Evolutionary conservation across 257 asterid species (phyloP).

Genomic region (Datura wrightii): DNA sequence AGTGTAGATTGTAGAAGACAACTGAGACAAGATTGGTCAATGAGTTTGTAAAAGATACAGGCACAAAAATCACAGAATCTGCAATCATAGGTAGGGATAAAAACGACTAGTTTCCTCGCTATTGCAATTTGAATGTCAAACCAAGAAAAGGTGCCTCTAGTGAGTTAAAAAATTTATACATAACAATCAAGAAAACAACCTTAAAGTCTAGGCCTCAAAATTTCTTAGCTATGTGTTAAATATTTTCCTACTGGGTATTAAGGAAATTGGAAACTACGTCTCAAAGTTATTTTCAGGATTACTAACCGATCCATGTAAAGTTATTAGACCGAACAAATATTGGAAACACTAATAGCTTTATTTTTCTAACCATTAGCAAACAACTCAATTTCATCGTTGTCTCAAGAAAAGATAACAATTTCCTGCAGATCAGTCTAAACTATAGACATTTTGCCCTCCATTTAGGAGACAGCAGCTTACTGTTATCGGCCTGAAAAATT

Average conservation of each 20-base stretch:
- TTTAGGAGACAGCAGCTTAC: conserved; percentile 19
- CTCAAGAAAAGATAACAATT: conserved; percentile 20
- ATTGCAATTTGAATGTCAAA: not conserved
- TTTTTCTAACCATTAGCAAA: conserved; percentile 6
- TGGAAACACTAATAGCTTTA: not conserved
- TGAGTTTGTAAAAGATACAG: not conserved
- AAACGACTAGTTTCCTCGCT: conserved; percentile 4
- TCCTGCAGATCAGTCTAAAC: conserved; percentile 11
- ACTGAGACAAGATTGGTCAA: not conserved
- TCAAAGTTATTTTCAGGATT: conserved; percentile 10
- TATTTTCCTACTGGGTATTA: not conserved
- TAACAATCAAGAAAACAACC: not conserved
- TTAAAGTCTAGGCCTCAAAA: conserved; percentile 9
- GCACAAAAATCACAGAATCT: not conserved
- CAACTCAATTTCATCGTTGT: not conserved
- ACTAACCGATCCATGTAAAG: not conserved
- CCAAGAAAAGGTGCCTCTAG: not conserved
- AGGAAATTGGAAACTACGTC: not conserved
- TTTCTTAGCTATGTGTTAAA: not conserved
- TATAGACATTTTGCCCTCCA: not conserved
- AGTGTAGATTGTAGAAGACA: not conserved
- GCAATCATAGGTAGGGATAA: not conserved
- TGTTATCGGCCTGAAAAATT: conserved; percentile 21
- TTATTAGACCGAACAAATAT: not conserved
- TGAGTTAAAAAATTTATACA: not conserved